Evolutionary conservation across 1,284 basidiomycete species (phyloP), one percentile per base, ranked within the genome.

Genomic region (Ganoderma multipileum): DNA sequence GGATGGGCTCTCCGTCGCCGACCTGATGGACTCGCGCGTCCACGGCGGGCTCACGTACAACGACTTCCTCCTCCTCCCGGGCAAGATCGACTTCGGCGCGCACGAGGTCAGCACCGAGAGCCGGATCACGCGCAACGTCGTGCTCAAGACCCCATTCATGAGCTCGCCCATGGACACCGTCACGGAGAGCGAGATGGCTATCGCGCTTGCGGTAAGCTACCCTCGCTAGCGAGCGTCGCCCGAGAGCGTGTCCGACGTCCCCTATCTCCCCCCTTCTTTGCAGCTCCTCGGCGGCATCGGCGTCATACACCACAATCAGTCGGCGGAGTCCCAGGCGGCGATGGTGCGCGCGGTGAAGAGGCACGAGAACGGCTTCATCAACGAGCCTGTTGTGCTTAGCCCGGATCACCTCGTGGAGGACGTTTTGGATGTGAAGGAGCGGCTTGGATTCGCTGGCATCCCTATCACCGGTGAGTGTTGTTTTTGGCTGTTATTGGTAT

Each of bases 161-260:
- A 98, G 95, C 80, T 97, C 95, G 69, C 97, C 98, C 54, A 99
- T 99, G 97, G 97, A 99, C 85, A 99, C 97, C 41, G 97, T 99
- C 74, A 99, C 98, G 3, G 97, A 99, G 84, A 90, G 89, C 71
- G 91, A 97, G 75, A 99, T 99, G 97, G 97, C 97, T 64, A 98
- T 99, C 78, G 86, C 93, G 59, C 91, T 98, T 86, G 96, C 96
- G 75, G 93, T 94, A 79, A 83, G 91, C 82, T 68, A 57, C 36
- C 71, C 4, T 63, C 42, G 59, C 68, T 68, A 70, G 64, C 72
- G 26, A 16, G 44, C 75, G 63, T 38, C 64, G 36, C 63, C 42
- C 65, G 65, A 64, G 64, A 68, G 60, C 64, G 62, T 76, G 59
- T 73, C 70, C 75, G 73, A 73, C 75, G 68, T 72, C 67, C 66